Evolutionary conservation across 2,329 filamentous ascomycete species (phyloP), one percentile per base, ranked within the genome.

Genomic region (Botryotinia globosa): DNA sequence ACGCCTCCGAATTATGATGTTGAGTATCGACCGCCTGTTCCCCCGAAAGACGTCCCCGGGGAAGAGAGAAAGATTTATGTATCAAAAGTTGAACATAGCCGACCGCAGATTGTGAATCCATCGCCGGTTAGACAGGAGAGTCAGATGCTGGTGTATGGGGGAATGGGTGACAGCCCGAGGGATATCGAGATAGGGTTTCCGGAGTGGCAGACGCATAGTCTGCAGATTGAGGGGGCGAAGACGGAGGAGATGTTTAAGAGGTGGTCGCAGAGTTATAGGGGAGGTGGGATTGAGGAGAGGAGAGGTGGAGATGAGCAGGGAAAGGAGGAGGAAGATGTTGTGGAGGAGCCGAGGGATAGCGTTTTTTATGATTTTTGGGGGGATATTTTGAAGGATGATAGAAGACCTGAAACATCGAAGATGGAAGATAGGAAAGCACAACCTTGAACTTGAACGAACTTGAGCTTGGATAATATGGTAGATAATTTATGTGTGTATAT

Each of bases 241-340:
- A 64, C 42, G 44, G 59, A 54, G 29, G 18, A 39, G 14, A 48
- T 63, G 69, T 64, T 71, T 29, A 62, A 51, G 58, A 64, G 59
- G 58, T 71, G 69, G 69, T 65, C 69, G 69, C 58, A 65, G 14
- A 64, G 6, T 64, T 71, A 63, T 65, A 48, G 42, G 6, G 29
- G 20, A 20, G 44, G 12, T 63, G 58, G 20, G 20, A 32, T 3
- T 32, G n/a, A 45, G 16, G 51, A 45, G 25, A 22, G 9, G 0
- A 32, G 12, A 7, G 37, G 48, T 10, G 48, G 18, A 5, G 42
- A 25, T 39, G 39, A 32, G 22, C 16, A 25, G 51, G 34, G 39
- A 9, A 32, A 58, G 20, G 34, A 54, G 45, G 69, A 37, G n/a
- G 20, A 22, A 4, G 45, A 45, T 39, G 2, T 22, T 39, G 2